Conservation (phyloP, 805 yeast genomes). For the Lipomyces mesembrius region DNA sequence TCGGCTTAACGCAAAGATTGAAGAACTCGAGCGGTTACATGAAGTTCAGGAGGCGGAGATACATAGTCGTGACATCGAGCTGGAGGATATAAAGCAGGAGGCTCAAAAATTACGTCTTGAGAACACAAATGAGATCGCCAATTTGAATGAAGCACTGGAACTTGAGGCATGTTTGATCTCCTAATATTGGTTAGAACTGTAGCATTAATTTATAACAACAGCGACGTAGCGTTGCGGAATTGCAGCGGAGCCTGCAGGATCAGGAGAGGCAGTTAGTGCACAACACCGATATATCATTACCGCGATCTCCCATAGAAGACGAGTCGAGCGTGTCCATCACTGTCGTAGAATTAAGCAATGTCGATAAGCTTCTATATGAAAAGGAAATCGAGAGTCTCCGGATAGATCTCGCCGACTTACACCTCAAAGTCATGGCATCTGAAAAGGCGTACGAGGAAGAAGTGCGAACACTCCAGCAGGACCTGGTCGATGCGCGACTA, state of each 20-base stretch:
- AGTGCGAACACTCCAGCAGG: constrained; percentile 1
- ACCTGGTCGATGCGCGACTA: constrained; percentile 4
- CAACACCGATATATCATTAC: background rate
- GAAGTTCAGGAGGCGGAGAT: constrained; percentile 27
- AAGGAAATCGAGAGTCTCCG: constrained; percentile 29
- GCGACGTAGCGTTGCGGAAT: background rate
- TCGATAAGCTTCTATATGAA: constrained; percentile 9
- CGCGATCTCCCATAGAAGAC: background rate
- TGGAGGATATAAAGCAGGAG: constrained; percentile 8
- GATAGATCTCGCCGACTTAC: constrained; percentile 25
- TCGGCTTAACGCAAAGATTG: background rate
- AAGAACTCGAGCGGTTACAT: constrained; percentile 21
- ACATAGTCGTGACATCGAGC: background rate
- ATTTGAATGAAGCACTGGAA: constrained; percentile 16
- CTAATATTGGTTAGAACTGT: background rate
- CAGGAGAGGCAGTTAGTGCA: background rate
- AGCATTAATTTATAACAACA: background rate
- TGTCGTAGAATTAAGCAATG: background rate
- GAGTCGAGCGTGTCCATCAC: background rate
- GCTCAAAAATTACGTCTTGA: background rate
- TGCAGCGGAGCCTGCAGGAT: background rate
- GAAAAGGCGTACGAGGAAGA: constrained; percentile 9
- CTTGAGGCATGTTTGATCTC: constrained; percentile 14
- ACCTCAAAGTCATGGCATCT: constrained; percentile 7
- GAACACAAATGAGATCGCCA: constrained; percentile 8